Base-by-base conservation (phyloP, 768 basidiomycete species). In the Russula earlei region DNA sequence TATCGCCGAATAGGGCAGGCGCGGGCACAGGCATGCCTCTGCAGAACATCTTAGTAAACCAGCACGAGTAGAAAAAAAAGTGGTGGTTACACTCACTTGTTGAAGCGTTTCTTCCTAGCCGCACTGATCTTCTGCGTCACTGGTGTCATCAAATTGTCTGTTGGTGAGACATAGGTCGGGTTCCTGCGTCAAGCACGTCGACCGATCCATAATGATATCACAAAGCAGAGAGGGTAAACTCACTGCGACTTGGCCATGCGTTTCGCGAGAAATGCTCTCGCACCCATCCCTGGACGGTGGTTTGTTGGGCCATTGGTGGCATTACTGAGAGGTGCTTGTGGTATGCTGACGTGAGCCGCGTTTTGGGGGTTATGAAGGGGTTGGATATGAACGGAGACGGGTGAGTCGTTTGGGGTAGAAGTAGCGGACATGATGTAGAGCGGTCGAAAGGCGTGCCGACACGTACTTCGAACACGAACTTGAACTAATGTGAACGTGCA, bases 131-230 rank as follows among this genome's bases (percentile, higher is more conserved):
- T 98, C 71, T 93, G 87, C 6, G 93, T 89, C 68, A 83, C 83
- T 3, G 95, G 95, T 2, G 92, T 95, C 77, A 97, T 82, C 70
- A 98, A 77, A 67, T 87, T 90, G 70, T 99, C 95, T 9, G 95
- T 96, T 2, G 95, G 95, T 17, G 95, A 97, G 65, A 94, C 75
- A 66, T 81, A 91, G 33, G 81, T 82, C 20, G 90, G 86, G 69
- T 96, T 96, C 68, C 91, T 92, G 67, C 7, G 29, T 15, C 29
- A 63, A 64, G 38, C 56, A 50, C 52, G 41, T 37, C 8, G 49
- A 41, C 3, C 4, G 12, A 29, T 19, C 17, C 14, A 27, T 42
- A 31, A 48, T 33, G 27, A 31, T 29, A 45, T 46, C 40, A 44
- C 52, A 58, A 11, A 59, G 59, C 20, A 41, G 25, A 51, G 51